Evolutionary conservation across 768 basidiomycete species (phyloP).

Genomic region (Postia placenta): DNA sequence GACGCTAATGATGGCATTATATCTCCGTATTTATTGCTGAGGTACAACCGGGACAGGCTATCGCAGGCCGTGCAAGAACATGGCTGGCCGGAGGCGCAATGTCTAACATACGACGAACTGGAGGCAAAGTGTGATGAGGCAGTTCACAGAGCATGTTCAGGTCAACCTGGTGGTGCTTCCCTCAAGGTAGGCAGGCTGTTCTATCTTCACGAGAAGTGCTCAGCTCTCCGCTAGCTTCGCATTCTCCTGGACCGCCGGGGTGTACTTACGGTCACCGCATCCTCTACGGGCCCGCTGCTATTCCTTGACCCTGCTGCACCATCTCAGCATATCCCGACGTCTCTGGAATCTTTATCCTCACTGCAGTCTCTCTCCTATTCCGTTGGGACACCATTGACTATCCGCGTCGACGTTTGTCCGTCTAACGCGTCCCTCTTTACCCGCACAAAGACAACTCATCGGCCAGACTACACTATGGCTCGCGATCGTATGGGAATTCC

Average conservation of each 20-base stretch:
- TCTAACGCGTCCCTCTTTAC: slow-evolving; percentile 56
- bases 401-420: slow-evolving; percentile 50
- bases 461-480: slow-evolving; percentile 54
- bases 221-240: slow-evolving; percentile 38
- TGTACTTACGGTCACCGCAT: slow-evolving; percentile 13
- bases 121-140: slow-evolving; percentile 40
- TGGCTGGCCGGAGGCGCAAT: slow-evolving; percentile 37
- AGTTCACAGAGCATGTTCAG: slow-evolving; percentile 20
- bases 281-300: slow-evolving; percentile 5
- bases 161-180: slow-evolving; percentile 4
- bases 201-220: neutral
- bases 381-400: slow-evolving; percentile 25
- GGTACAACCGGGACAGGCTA: slow-evolving; percentile 57
- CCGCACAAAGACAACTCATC: slow-evolving; percentile 63
- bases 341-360: slow-evolving; percentile 31
- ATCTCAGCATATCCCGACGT: slow-evolving; percentile 26
- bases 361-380: slow-evolving; percentile 26
- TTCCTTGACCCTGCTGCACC: slow-evolving; percentile 3
- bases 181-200: slow-evolving; percentile 6
- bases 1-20: slow-evolving; percentile 39
- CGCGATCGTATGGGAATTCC: slow-evolving; percentile 49
- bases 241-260: slow-evolving; percentile 25
- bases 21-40: slow-evolving; percentile 57
- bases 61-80: slow-evolving; percentile 42
- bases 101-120: slow-evolving; percentile 35